Conservation (phyloP, 106 monocot species). For the Acorus calamus region DNA sequence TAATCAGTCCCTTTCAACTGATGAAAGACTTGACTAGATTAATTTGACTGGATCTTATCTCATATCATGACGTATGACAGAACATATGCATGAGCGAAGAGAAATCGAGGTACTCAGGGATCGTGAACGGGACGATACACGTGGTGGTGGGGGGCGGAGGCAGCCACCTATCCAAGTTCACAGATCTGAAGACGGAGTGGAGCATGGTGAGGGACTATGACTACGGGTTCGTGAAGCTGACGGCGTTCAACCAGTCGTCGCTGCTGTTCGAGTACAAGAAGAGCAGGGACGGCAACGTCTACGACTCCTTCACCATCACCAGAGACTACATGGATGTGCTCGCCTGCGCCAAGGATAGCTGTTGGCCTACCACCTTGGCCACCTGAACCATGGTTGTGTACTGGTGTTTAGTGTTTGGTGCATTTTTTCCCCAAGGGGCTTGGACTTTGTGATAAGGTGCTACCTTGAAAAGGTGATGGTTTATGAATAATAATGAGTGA, state of each 20-base stretch:
- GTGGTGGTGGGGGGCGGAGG: constrained; percentile 11
- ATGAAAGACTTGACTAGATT: not conserved
- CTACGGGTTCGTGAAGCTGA: constrained; percentile 14
- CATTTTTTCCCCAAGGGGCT: too few species aligned
- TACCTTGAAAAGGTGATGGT: too few species aligned
- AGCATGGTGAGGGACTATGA: constrained; percentile 4
- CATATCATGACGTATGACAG: not conserved
- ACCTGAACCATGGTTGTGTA: too few species aligned
- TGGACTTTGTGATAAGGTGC: too few species aligned
- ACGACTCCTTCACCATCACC: constrained; percentile 10
- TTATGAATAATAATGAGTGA: too few species aligned
- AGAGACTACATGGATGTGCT: constrained; percentile 11
- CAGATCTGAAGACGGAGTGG: not conserved
- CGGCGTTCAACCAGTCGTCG: constrained; percentile 5
- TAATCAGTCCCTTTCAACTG: not conserved
- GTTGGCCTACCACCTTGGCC: constrained; percentile 4
- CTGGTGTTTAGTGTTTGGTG: too few species aligned
- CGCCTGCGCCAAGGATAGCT: constrained; percentile 5
- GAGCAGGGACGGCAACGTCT: constrained; percentile 12
- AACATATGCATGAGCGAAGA: constrained; percentile 3
- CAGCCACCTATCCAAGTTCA: not conserved
- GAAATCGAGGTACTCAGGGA: constrained; percentile 1
- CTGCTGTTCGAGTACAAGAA: constrained; percentile 12
- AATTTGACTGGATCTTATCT: too few species aligned
- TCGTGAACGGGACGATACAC: constrained; percentile 14